Percentiles rank a stretch among this genome's conserved stretches.
phyloP scores from a whole-genome alignment of 116 monocot genomes.

The Phalaenopsis hybrid region DNA sequence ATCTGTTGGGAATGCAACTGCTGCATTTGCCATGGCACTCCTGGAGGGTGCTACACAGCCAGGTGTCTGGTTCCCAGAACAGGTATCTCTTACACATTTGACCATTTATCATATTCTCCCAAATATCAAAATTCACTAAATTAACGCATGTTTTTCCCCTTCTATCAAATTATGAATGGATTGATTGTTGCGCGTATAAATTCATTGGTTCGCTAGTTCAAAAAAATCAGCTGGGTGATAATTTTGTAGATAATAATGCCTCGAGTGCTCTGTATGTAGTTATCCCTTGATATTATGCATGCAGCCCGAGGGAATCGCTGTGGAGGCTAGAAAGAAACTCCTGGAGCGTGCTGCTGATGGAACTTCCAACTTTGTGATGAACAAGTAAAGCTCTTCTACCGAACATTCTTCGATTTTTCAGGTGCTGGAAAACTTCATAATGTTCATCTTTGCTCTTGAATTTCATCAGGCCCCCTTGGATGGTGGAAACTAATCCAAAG shows the following conservation, averaged over 20 bases:
- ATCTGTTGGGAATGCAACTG: slow-evolving; percentile 58
- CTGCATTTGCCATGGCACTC: slow-evolving; percentile 82
- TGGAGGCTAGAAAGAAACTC: slow-evolving; percentile 68
- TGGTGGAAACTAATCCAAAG: slow-evolving; percentile 91
- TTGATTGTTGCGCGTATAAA: too few species aligned
- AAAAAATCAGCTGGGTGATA: too few species aligned
- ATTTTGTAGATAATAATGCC: too few species aligned
- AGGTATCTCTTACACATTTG: slow-evolving; percentile 27
- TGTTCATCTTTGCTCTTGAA: not conserved
- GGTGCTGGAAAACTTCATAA: not conserved
- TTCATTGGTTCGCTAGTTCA: too few species aligned
- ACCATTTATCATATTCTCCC: too few species aligned
- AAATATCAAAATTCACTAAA: too few species aligned
- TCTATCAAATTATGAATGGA: too few species aligned
- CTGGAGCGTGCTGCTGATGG: slow-evolving; percentile 69
- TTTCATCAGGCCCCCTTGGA: slow-evolving; percentile 70
- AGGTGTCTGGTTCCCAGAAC: slow-evolving; percentile 98
- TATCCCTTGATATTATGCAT: not conserved
- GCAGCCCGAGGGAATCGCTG: slow-evolving; percentile 66
- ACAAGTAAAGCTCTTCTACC: slow-evolving; percentile 41
- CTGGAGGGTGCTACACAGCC: slow-evolving; percentile 81
- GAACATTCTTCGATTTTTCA: not conserved
- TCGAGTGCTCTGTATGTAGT: too few species aligned
- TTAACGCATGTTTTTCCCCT: too few species aligned
- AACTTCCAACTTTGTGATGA: slow-evolving; percentile 69